Evolutionary conservation across 352 stramenopile genomes (phyloP).

Genomic region (Phytophthora megakarya): DNA sequence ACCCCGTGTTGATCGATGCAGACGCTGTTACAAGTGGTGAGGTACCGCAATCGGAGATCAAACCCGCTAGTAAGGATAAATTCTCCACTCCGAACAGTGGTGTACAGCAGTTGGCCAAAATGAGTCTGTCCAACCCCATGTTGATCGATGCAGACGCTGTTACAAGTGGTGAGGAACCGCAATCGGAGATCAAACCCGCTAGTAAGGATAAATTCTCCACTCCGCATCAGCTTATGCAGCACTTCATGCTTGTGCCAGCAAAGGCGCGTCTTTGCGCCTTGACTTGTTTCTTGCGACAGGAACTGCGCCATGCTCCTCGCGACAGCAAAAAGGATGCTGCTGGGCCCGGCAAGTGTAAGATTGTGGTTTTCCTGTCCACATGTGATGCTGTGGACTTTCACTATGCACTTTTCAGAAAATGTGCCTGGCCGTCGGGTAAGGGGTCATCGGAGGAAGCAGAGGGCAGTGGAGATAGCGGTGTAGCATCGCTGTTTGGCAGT

Average conservation of each 20-base stretch:
- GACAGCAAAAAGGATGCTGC: constrained; percentile 29
- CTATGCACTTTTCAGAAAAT: constrained; percentile 90
- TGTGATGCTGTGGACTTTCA: constrained; percentile 98
- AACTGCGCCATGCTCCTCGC: constrained; percentile 50
- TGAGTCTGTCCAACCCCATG: constrained; percentile 80
- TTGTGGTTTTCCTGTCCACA: constrained; percentile 97
- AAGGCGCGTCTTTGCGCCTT: constrained; percentile 95
- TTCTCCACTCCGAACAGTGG: constrained; percentile 93
- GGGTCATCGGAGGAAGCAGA: constrained; percentile 87
- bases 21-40: constrained; percentile 45
- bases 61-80: constrained; percentile 47
- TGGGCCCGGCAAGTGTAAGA: constrained; percentile 57
- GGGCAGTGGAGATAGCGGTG: constrained; percentile 62
- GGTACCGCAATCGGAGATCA: constrained; percentile 14
- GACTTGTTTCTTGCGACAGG: constrained; percentile 90
- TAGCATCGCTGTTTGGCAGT: constrained; percentile 65
- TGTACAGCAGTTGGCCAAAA: constrained; percentile 80
- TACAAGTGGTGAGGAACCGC: constrained; percentile 22
- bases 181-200: constrained; percentile 13
- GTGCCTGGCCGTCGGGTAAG: constrained; percentile 58
- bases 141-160: constrained; percentile 76
- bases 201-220: constrained; percentile 81
- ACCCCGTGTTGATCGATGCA: constrained; percentile 78
- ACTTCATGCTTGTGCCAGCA: constrained; percentile 95
- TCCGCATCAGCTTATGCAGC: constrained; percentile 94